phyloP scores from a whole-genome alignment of 2,329 filamentous ascomycete species.

The Botrytis fabae region DNA sequence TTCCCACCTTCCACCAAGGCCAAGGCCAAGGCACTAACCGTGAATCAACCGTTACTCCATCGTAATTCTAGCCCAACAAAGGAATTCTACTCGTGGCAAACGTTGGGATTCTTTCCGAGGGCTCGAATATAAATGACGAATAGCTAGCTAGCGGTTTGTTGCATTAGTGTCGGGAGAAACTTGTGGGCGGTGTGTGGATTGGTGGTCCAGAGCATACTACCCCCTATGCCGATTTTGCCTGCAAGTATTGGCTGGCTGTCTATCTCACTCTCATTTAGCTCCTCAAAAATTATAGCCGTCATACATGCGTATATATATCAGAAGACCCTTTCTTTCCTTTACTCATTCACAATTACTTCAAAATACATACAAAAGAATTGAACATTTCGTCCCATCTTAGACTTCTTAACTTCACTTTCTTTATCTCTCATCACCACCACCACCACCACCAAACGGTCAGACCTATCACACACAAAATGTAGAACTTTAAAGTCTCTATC shows the following conservation, averaged over 20 bases:
- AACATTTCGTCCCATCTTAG: constrained; percentile 13
- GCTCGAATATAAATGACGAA: no score
- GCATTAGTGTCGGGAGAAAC: no score
- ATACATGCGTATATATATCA: background rate
- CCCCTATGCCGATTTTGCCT: background rate
- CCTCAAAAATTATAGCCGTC: background rate
- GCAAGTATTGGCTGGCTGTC: background rate
- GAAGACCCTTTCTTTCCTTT: background rate
- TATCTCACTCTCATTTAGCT: background rate
- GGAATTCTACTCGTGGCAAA: no score
- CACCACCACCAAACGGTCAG: background rate
- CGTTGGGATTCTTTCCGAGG: no score
- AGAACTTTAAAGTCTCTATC: background rate
- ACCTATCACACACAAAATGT: background rate
- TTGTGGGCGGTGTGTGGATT: no score
- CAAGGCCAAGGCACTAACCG: no score
- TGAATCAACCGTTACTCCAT: no score
- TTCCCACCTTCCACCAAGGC: no score
- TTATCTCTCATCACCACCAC: background rate
- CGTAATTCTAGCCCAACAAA: no score
- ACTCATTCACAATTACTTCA: constrained; percentile 15
- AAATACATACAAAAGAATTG: constrained; percentile 21
- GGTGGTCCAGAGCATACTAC: no score
- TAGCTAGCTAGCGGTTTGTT: no score
- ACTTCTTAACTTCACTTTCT: background rate